phyloP scores from a whole-genome alignment of 2,329 filamentous ascomycete genomes.

The Claviceps paspali region DNA sequence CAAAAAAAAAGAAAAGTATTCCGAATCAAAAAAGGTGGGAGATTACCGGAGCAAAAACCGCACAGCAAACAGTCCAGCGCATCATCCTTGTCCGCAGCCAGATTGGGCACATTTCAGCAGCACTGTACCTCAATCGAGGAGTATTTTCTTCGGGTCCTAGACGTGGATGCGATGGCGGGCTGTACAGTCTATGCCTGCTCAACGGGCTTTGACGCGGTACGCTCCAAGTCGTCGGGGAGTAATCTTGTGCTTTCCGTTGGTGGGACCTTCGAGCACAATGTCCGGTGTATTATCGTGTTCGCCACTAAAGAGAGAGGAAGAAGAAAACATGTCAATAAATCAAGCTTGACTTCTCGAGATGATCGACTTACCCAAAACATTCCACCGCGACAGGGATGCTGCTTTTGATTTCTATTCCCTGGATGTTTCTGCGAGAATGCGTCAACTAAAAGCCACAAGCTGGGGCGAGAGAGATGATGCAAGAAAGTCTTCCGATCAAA shows the following conservation, averaged over 20 bases:
- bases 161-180: neutral
- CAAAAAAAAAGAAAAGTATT: too few species aligned
- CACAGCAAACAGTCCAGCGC: too few species aligned
- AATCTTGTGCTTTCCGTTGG: neutral
- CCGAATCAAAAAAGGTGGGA: too few species aligned
- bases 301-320: neutral
- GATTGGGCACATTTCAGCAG: too few species aligned
- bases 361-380: neutral
- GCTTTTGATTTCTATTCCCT: neutral
- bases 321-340: too few species aligned
- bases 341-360: too few species aligned
- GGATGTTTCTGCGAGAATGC: neutral
- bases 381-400: neutral
- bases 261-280: neutral
- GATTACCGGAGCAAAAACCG: too few species aligned
- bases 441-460: neutral
- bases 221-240: neutral
- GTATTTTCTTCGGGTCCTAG: too few species aligned
- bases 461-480: neutral
- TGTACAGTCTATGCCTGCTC: neutral
- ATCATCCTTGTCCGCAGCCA: too few species aligned
- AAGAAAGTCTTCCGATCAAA: neutral
- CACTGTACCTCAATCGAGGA: too few species aligned
- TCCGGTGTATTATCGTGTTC: neutral
- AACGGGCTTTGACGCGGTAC: neutral